phyloP scores from a whole-genome alignment of 2,329 filamentous ascomycete species.

The Penicillium nordicum region DNA sequence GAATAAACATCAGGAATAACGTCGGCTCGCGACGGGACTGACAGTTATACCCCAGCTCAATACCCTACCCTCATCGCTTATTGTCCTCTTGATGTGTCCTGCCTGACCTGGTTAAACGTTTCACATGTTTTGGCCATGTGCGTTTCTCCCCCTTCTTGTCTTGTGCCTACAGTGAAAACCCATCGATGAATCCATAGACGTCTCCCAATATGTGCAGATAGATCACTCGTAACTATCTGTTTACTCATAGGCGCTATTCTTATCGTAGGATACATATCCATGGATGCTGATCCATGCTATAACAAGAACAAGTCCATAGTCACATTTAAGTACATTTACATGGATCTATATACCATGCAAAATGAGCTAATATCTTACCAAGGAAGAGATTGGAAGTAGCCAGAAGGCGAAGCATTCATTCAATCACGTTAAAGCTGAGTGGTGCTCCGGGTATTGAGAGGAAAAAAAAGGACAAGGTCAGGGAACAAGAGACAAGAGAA shows the following conservation, averaged over 20 bases:
- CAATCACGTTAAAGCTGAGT: background rate
- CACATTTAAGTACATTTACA: too few relatives aligned
- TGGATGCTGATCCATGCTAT: background rate
- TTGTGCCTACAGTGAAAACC: background rate
- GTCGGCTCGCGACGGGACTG: background rate
- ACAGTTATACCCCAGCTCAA: background rate
- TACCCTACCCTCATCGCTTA: background rate
- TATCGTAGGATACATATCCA: background rate
- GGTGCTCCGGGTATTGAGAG: constrained; percentile 10
- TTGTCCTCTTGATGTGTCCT: background rate
- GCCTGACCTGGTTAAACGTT: background rate
- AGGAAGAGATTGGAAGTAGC: background rate
- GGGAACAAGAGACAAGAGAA: background rate
- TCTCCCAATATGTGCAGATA: background rate
- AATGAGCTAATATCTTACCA: background rate
- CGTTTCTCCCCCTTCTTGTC: background rate
- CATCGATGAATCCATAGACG: background rate
- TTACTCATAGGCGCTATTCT: background rate
- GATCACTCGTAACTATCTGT: background rate
- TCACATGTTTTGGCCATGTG: background rate
- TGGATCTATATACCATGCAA: background rate
- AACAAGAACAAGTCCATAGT: background rate
- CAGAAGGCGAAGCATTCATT: constrained; percentile 1
- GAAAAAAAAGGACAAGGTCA: background rate
- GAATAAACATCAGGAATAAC: background rate